Evolutionary conservation across 805 yeast genomes (phyloP).

Genomic region (Candida coquimbonensis): DNA sequence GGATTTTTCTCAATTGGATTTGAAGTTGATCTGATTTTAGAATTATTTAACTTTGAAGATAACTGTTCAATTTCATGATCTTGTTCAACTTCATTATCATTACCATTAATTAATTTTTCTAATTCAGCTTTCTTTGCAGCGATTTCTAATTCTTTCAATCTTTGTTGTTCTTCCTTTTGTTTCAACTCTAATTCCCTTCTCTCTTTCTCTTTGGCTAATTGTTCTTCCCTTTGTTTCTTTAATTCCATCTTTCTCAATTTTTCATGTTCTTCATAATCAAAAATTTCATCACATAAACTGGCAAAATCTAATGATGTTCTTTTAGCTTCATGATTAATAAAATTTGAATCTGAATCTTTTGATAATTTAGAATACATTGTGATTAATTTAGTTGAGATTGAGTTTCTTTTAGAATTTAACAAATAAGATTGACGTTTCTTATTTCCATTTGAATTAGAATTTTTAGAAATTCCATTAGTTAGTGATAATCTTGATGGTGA

Average conservation of each 20-base stretch:
- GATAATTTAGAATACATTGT: conserved; percentile 69
- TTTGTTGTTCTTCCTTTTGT: conserved; percentile 5
- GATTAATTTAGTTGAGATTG: conserved; percentile 63
- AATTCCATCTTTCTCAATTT: conserved; percentile 39
- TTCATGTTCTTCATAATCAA: conserved; percentile 63
- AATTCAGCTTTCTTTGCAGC: conserved; percentile 16
- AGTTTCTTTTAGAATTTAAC: conserved; percentile 49
- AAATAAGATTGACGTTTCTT: conserved; percentile 27
- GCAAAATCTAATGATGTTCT: conserved; percentile 77
- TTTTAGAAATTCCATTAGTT: conserved; percentile 21
- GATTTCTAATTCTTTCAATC: conserved; percentile 16
- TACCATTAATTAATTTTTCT: conserved; percentile 11
- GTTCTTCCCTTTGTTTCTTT: conserved; percentile 21
- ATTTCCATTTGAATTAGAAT: no score
- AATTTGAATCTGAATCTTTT: conserved; percentile 55
- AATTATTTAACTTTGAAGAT: conserved; percentile 2
- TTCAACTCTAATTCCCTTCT: conserved; percentile 15
- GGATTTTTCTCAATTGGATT: conserved; percentile 23
- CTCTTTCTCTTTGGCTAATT: conserved; percentile 20
- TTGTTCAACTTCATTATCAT: conserved; percentile 10
- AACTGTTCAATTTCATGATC: conserved; percentile 1
- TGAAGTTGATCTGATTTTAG: conserved; percentile 30
- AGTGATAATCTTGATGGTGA: conserved; percentile 6
- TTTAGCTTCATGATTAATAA: conserved; percentile 64
- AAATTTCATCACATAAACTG: conserved; percentile 66